Evolutionary conservation across 2,329 filamentous ascomycete genomes (phyloP), one percentile per base, ranked within the genome.

Genomic region (Talaromyces sp.): DNA sequence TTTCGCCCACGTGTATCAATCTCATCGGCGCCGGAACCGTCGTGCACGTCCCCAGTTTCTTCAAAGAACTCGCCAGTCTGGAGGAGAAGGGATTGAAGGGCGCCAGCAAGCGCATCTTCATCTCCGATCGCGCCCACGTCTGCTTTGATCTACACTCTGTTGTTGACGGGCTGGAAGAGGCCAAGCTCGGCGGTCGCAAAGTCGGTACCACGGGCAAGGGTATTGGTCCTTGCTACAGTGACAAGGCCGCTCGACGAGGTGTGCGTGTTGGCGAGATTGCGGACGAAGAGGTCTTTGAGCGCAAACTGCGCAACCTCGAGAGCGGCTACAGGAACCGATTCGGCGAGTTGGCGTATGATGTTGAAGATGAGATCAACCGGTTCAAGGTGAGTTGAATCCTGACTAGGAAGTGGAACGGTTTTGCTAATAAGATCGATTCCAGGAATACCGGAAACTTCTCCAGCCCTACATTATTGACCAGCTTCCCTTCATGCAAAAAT

Each of bases 201-300:
- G 78, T 81, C 46, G 79, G 79, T 35, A 81, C 79, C 13, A 81
- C 79, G 3, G 76, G 77, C 32, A 80, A 81, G 67, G 79, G 79
- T 50, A 80, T 81, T 62, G 79, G 82, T 51, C 85, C 85, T 68
- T 83, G 83, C 64, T 87, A 87, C 75, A 84, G 82, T 68, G 83
- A 83, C 67, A 87, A 87, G 75, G 84, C 84, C 64, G 80, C 83
- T 6, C 77, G 85, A 61, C 80, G 80, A 49, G 85, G 85, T 65
- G 77, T 87, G 38, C 82, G 82, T 58, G 77, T 88, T 59, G 81
- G 81, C 41, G 84, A 86, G 65, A 76, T 86, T 61, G 77, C 85
- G 69, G 79, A 84, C 64, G 81, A 85, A 73, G 73, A 74, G 51
- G 70, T 79, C 38, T 84, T 86, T 65, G 84, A 86, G 71, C 70